Evolutionary conservation across 208 protist genomes (phyloP).

Genomic region (Wallacemonas collosoma): DNA sequence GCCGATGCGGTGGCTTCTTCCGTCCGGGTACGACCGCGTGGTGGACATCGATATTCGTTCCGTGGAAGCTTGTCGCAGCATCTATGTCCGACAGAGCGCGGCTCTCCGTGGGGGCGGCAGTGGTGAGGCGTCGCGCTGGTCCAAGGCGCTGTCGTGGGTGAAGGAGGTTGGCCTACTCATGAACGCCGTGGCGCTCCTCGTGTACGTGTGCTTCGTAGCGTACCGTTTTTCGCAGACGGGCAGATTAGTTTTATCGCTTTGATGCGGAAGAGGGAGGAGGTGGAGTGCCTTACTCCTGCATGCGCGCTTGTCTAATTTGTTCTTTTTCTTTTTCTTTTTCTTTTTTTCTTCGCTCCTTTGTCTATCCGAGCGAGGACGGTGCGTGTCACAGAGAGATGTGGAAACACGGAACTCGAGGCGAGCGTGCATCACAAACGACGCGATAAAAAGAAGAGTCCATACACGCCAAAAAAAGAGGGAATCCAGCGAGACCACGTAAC

Average conservation of each 20-base stretch:
- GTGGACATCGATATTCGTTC: conserved; percentile 32
- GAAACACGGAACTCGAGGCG: no score
- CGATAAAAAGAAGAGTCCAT: no score
- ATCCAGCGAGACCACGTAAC: no score
- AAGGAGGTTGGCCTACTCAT: conserved; percentile 29
- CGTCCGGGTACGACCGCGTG: conserved; percentile 29
- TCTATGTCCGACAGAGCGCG: background rate
- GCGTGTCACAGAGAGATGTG: no score
- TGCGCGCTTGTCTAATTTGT: background rate
- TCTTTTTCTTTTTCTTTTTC: conserved; percentile 21
- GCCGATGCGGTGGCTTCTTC: conserved; percentile 27
- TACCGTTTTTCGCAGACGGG: background rate
- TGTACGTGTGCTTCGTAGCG: conserved; percentile 6
- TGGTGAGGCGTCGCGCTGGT: background rate
- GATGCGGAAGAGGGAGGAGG: background rate
- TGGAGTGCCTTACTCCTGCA: no score
- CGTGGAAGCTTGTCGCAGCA: conserved; percentile 3
- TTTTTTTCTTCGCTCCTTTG: background rate
- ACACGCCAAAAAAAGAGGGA: no score
- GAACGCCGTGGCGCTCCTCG: conserved; percentile 34
- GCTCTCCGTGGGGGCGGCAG: conserved; percentile 22
- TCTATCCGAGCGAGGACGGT: no score
- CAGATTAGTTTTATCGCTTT: conserved; percentile 3
- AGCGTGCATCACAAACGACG: no score
- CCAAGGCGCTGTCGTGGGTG: background rate